Percentiles rank a stretch among this genome's conserved stretches.
Conservation (phyloP, 495 filamentous ascomycete species). For the Sphaerosporella brunnea region DNA sequence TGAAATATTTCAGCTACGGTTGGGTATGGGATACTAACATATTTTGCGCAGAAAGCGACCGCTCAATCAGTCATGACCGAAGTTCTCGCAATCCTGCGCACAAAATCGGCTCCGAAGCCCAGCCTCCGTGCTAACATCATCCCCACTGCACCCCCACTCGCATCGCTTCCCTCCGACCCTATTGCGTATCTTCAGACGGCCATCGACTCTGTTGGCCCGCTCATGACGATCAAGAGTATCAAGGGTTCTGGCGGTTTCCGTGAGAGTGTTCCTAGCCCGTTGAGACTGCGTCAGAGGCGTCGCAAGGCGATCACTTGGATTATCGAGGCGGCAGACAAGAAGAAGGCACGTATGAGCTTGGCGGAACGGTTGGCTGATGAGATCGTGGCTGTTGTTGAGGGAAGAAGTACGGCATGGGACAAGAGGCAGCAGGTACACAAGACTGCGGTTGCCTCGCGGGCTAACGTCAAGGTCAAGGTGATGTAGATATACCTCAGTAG, state of each 20-base stretch:
- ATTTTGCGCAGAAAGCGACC: conserved; percentile 37
- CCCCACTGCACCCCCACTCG: conserved; percentile 49
- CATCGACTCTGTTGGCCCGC: conserved; percentile 89
- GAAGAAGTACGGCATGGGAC: conserved; percentile 68
- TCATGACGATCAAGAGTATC: conserved; percentile 56
- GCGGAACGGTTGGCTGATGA: conserved; percentile 72
- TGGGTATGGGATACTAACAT: conserved; percentile 10
- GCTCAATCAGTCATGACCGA: conserved; percentile 39
- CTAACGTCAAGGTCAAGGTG: conserved; percentile 40
- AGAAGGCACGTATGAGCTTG: conserved; percentile 43
- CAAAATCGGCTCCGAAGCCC: conserved; percentile 53
- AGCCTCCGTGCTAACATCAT: conserved; percentile 53
- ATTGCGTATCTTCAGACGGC: conserved; percentile 64
- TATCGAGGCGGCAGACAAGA: conserved; percentile 56
- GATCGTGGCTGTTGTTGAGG: conserved; percentile 74
- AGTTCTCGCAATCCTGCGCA: conserved; percentile 77
- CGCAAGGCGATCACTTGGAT: conserved; percentile 73
- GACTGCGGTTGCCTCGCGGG: conserved; percentile 49
- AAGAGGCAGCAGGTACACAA: conserved; percentile 53
- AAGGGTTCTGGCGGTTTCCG: conserved; percentile 69
- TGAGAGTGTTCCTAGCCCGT: conserved; percentile 64
- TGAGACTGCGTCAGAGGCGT: conserved; percentile 55
- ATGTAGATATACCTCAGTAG: too few species aligned
- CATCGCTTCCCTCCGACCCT: conserved; percentile 60
- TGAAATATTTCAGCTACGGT: not conserved